Base-by-base conservation (phyloP, 2,329 filamentous ascomycete species). In the Thelonectria discophora region DNA sequence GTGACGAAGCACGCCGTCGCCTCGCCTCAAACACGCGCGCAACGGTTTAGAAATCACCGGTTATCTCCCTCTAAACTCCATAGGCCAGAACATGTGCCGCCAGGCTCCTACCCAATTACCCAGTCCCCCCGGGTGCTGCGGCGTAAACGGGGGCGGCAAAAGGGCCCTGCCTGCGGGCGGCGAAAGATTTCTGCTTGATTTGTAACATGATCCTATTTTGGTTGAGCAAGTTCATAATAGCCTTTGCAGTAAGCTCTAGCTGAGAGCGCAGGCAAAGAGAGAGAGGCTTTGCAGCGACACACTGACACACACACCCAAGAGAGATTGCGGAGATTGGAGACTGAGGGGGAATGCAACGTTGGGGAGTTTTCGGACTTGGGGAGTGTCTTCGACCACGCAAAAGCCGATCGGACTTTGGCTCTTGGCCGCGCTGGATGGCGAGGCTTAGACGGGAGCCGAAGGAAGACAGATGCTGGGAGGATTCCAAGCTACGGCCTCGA, bases 51-150 rank as follows among this genome's bases (percentile, higher is more conserved):
- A 20, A 20, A 55, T 59, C 45, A 45, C 50, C 51, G 51, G 51
- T 49, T 50, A 55, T 60, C 51, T 55, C 57, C 51, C 24, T 45
- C 50, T 60, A 54, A 55, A 55, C 51, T 37, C 57, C 57, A 45
- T 20, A 9, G 39, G 39, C 39, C 15, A 30, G 15, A 32, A 32
- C 24, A 37, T 30, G 27, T 30, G 27, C 27, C 5, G 27, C 27
- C 6, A 30, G 27, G 27, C 27, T 30, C 27, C 27, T n/a, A n/a
- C n/a, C n/a, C n/a, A n/a, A n/a, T 30, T 7, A 10, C 27, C 27
- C 7, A 10, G 27, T 30, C 3, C 21, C 21, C 21, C 21, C 42
- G 17, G 42, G 17, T 45, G 18, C 42, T 45, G 42, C 42, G 42
- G 42, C 39, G 39, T 17, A 37, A 34, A 5, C 6, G 34, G 34